Percentiles rank a stretch among this genome's conserved stretches.
phyloP scores from a whole-genome alignment of 257 asterid genomes.

The Fraxinus pennsylvanica region DNA sequence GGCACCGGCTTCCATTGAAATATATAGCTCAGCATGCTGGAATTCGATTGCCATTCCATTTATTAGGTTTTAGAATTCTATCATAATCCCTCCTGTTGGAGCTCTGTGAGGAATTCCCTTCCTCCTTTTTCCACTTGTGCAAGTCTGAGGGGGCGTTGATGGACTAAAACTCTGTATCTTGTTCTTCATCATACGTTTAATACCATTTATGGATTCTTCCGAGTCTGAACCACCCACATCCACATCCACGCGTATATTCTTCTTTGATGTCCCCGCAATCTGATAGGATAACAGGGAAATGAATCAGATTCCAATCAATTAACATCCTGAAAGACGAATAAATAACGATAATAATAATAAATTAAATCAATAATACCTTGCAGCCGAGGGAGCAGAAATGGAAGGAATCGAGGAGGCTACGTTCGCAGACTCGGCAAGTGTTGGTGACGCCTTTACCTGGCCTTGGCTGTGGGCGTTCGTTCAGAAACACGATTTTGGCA shows the following conservation, averaged over 20 bases:
- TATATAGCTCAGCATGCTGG: constrained; percentile 40
- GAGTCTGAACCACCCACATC: constrained; percentile 35
- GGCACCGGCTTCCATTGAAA: constrained; percentile 46
- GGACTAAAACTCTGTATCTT: constrained; percentile 34
- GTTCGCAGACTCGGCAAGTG: constrained; percentile 62
- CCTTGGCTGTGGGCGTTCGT: constrained; percentile 75
- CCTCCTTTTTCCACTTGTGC: constrained; percentile 34
- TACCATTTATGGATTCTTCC: constrained; percentile 15
- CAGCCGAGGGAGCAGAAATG: constrained; percentile 75
- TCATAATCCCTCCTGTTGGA: constrained; percentile 38
- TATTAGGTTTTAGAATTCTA: constrained; percentile 25
- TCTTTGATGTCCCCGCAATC: constrained; percentile 52
- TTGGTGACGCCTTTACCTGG: constrained; percentile 67
- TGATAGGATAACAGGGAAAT: constrained; percentile 19
- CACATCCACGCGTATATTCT: constrained; percentile 20
- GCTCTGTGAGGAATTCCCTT: constrained; percentile 43
- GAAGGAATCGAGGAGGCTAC: constrained; percentile 75
- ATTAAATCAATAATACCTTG: constrained; percentile 44
- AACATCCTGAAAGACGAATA: too few species aligned
- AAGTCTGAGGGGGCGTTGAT: constrained; percentile 39
- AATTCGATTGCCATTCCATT: not conserved
- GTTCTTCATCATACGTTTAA: not conserved
- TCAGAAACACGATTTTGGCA: constrained; percentile 68
- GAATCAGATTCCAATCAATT: constrained; percentile 21
- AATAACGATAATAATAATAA: not conserved